phyloP scores from a whole-genome alignment of 2,329 filamentous ascomycete species.

The Fusarium secorum region DNA sequence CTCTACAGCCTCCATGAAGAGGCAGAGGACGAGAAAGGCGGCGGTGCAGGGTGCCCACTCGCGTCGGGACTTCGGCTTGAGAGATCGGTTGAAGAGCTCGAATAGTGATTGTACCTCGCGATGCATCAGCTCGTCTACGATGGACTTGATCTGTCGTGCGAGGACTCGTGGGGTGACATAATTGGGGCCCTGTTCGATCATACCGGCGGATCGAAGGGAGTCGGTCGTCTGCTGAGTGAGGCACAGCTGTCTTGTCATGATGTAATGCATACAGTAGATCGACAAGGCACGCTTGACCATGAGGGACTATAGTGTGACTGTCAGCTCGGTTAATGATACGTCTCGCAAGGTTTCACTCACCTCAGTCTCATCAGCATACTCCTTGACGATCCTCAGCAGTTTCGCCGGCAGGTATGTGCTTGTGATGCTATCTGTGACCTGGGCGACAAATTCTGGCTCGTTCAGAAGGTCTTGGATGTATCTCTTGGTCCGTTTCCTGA shows the following conservation, averaged over 20 bases:
- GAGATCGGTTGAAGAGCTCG: conserved; percentile 59
- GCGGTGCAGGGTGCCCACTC: conserved; percentile 67
- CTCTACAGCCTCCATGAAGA: conserved; percentile 67
- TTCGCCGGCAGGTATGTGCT: conserved; percentile 56
- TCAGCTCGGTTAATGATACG: conserved; percentile 19
- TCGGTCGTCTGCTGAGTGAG: conserved; percentile 56
- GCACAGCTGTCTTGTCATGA: conserved; percentile 63
- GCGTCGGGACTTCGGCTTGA: conserved; percentile 61
- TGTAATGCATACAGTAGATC: conserved; percentile 65
- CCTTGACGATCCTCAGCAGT: conserved; percentile 58
- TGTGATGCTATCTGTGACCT: conserved; percentile 58
- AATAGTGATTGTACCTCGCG: conserved; percentile 62
- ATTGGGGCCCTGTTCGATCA: conserved; percentile 54
- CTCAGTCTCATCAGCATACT: conserved; percentile 55
- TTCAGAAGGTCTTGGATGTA: conserved; percentile 59
- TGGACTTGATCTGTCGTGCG: conserved; percentile 63
- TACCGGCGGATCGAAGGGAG: conserved; percentile 51
- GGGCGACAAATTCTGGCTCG: conserved; percentile 58
- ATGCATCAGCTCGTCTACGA: conserved; percentile 63
- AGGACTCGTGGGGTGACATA: conserved; percentile 63
- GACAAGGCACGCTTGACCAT: conserved; percentile 63
- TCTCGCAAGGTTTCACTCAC: conserved; percentile 44
- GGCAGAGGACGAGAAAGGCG: conserved; percentile 63
- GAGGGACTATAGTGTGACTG: conserved; percentile 45
- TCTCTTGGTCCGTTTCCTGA: conserved; percentile 56